Evolutionary conservation across 768 basidiomycete genomes (phyloP).

Genomic region (Suillus fuscotomentosus): DNA sequence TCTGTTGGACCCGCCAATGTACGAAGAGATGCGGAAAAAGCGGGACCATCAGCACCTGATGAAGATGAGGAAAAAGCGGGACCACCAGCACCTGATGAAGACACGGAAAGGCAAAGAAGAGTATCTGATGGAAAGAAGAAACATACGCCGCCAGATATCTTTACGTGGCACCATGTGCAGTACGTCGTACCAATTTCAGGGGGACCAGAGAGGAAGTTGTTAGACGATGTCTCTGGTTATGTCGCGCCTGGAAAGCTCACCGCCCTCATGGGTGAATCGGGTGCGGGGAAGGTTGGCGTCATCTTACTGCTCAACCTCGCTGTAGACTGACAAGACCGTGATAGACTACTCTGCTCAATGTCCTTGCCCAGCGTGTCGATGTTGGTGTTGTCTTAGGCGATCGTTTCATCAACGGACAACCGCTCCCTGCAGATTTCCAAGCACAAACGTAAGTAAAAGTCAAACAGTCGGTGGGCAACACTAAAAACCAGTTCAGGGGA

Average conservation of each 20-base stretch:
- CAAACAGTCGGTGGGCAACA: not conserved
- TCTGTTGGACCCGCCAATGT: conserved; percentile 16
- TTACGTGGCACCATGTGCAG: conserved; percentile 75
- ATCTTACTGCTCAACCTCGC: conserved; percentile 16
- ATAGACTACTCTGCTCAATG: conserved; percentile 52
- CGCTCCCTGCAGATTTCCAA: conserved; percentile 47
- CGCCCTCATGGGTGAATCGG: conserved; percentile 70
- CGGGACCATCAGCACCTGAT: conserved; percentile 10
- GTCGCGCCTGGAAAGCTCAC: conserved; percentile 81
- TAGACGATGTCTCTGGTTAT: conserved; percentile 76
- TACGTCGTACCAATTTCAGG: conserved; percentile 50
- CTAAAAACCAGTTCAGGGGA: conserved; percentile 41
- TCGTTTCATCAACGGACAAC: conserved; percentile 44
- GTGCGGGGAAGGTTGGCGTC: conserved; percentile 41
- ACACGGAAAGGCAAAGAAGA: not conserved
- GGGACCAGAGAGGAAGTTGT: conserved; percentile 45
- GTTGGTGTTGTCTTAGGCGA: conserved; percentile 40
- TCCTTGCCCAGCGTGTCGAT: conserved; percentile 38
- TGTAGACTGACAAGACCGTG: not conserved
- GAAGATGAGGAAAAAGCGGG: conserved; percentile 29
- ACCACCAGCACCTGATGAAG: not conserved
- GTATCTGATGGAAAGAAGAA: conserved; percentile 18
- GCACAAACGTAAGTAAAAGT: conserved; percentile 45
- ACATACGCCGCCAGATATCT: conserved; percentile 47
- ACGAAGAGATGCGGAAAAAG: conserved; percentile 29